Percentiles rank a stretch among this genome's conserved stretches.
Conservation (phyloP, 1,284 basidiomycete genomes). For the Apiotrichum laibachii region DNA sequence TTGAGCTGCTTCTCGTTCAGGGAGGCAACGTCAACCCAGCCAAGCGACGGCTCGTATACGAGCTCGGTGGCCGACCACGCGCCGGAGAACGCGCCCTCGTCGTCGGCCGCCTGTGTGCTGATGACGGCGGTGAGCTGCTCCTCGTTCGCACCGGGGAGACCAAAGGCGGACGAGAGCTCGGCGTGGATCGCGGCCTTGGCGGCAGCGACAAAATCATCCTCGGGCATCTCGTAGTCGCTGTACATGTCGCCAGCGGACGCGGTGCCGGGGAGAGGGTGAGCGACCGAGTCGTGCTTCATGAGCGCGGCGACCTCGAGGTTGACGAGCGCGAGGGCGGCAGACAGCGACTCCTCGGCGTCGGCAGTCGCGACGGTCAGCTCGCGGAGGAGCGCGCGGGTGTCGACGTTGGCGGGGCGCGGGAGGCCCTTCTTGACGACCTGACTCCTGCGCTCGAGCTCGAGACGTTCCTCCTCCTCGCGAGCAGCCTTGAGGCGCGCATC, state of each 20-base stretch:
- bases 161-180: conserved; percentile 75
- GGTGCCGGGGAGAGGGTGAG: conserved; percentile 81
- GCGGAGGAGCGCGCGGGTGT: conserved; percentile 63
- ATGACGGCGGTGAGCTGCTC: conserved; percentile 74
- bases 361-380: conserved; percentile 51
- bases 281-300: conserved; percentile 82
- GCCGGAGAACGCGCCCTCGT: conserved; percentile 57
- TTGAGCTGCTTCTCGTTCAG: conserved; percentile 63
- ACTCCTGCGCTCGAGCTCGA: conserved; percentile 74
- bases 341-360: conserved; percentile 55
- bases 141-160: conserved; percentile 77
- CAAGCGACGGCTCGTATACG: conserved; percentile 60
- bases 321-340: conserved; percentile 64
- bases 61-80: conserved; percentile 72
- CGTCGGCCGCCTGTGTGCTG: conserved; percentile 60
- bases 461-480: conserved; percentile 73
- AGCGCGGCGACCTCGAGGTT: conserved; percentile 75
- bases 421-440: conserved; percentile 77
- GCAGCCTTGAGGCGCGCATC: conserved; percentile 71
- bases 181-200: conserved; percentile 72
- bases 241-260: conserved; percentile 69
- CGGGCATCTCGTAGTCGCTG: conserved; percentile 71
- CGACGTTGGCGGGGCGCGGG: conserved; percentile 81
- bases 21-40: conserved; percentile 66
- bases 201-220: conserved; percentile 69